Evolutionary conservation across 768 basidiomycete species (phyloP), one percentile per base, ranked within the genome.

Genomic region (Termitomyces sp.): DNA sequence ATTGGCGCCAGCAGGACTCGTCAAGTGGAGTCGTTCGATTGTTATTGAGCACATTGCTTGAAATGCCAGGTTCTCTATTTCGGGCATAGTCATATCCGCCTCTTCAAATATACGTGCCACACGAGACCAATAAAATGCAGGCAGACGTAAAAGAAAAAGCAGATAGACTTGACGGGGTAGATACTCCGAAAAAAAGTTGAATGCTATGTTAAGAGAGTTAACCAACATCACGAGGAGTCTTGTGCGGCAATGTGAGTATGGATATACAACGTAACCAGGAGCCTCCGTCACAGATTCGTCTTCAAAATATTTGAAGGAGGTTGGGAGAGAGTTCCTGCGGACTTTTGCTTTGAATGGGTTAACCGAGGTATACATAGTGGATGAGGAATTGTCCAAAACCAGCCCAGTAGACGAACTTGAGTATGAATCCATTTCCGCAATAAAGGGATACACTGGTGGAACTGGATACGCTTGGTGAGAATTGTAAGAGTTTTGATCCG

Each of bases 41-140:
- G 50, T 53, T 10, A 46, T 1, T 0, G 69, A 62, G 46, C 80
- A 74, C 13, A 64, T 59, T 2, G 68, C 66, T 8, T 81, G 81
- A 1, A 77, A 77, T 75, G 59, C 58, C 79, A 85, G 81, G 30
- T 77, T 63, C 50, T 82, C 71, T 13, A 92, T 80, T 65, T 92
- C 90, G 8, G 84, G 86, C 62, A 79, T 79, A 65, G 87, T 88
- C 53, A 92, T 78, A 48, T 91, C 84, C 3, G 90, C 87, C 56
- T 89, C 88, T 60, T 86, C 81, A 61, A 90, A 90, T 36, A 91
- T 80, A 54, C 82, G 79, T 3, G 87, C 83, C n/a, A 92, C 89
- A 1, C 90, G 83, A 1, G 85, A 82, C 69, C 89, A 92, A 65
- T 92, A 92, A 59, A 43, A 43, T 13, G 10, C 5, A 20, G 42